phyloP scores from a whole-genome alignment of 1,139 yeast species.

The Taphrina betulina region DNA sequence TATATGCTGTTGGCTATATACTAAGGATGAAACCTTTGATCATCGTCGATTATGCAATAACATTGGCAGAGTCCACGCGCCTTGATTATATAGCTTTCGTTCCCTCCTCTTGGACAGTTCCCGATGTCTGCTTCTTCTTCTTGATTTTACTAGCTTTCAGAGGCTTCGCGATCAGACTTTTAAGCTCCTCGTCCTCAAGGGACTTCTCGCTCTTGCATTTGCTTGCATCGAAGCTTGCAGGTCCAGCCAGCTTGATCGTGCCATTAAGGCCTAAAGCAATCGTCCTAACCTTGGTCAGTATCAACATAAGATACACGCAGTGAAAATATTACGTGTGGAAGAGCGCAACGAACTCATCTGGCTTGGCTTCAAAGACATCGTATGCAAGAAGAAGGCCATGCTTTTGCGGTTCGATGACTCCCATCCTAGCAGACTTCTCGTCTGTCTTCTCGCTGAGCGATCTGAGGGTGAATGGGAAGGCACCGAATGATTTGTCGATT shows the following conservation, averaged over 20 bases:
- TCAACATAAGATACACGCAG: no score
- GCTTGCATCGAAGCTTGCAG: slow-evolving; percentile 52
- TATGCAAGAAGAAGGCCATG: slow-evolving; percentile 69
- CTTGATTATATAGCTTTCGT: no score
- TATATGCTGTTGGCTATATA: no score
- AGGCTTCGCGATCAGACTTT: slow-evolving; percentile 56
- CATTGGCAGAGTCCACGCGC: no score
- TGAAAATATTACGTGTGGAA: slow-evolving; percentile 55
- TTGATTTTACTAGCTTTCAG: slow-evolving; percentile 57
- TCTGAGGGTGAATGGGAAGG: slow-evolving; percentile 70
- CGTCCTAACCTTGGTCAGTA: no score
- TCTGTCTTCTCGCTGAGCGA: slow-evolving; percentile 54
- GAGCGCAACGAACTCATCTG: slow-evolving; percentile 63
- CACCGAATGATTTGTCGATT: slow-evolving; percentile 63
- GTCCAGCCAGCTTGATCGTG: slow-evolving; percentile 63
- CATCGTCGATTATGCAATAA: no score
- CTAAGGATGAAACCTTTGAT: no score
- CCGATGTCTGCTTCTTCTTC: slow-evolving; percentile 48
- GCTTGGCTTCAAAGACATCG: slow-evolving; percentile 68
- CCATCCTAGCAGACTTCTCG: slow-evolving; percentile 71
- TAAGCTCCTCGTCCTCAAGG: slow-evolving; percentile 56
- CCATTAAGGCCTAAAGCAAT: slow-evolving; percentile 75
- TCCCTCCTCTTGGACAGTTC: no score
- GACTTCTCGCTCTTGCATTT: slow-evolving; percentile 60
- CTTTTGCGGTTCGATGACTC: slow-evolving; percentile 69